phyloP scores from a whole-genome alignment of 192 early-diverging fungal species.

The Podila horticola region DNA sequence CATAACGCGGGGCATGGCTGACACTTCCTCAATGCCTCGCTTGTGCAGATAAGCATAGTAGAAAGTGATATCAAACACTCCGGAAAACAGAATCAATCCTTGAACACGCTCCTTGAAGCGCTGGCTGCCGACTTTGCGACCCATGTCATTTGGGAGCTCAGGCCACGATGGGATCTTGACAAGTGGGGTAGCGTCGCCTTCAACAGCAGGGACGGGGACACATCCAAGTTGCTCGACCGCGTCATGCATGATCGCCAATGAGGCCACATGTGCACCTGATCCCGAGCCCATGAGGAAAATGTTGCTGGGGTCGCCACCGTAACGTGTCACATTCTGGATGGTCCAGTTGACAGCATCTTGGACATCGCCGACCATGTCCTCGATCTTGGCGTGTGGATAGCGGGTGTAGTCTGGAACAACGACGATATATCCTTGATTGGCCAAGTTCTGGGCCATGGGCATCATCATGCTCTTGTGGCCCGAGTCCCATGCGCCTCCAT shows the following conservation, averaged over 20 bases:
- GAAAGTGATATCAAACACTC: conserved; percentile 56
- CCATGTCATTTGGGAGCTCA: conserved; percentile 52
- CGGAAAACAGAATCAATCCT: conserved; percentile 53
- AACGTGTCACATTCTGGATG: conserved; percentile 38
- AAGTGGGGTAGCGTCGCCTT: conserved; percentile 27
- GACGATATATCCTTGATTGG: conserved; percentile 58
- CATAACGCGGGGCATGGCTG: conserved; percentile 51
- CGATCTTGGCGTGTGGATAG: conserved; percentile 56
- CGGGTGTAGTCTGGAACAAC: conserved; percentile 56
- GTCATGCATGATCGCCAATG: conserved; percentile 55
- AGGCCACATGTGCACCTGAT: conserved; percentile 50
- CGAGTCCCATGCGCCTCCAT: conserved; percentile 49
- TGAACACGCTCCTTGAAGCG: conserved; percentile 33
- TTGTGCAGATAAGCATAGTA: conserved; percentile 58
- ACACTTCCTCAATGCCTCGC: conserved; percentile 52
- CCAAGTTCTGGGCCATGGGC: conserved; percentile 58
- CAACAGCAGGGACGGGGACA: conserved; percentile 17
- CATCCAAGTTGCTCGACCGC: conserved; percentile 38
- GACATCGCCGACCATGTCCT: conserved; percentile 55
- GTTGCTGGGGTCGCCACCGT: conserved; percentile 50
- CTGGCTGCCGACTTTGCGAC: conserved; percentile 18
- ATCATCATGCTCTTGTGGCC: conserved; percentile 55
- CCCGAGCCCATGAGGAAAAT: conserved; percentile 56
- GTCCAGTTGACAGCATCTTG: conserved; percentile 54
- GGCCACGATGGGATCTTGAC: conserved; percentile 32